A percentile compares a stretch with the other conserved stretches of the same genome.
phyloP scores from a whole-genome alignment of 345 rosid species.

The Eucalyptus microcorys region DNA sequence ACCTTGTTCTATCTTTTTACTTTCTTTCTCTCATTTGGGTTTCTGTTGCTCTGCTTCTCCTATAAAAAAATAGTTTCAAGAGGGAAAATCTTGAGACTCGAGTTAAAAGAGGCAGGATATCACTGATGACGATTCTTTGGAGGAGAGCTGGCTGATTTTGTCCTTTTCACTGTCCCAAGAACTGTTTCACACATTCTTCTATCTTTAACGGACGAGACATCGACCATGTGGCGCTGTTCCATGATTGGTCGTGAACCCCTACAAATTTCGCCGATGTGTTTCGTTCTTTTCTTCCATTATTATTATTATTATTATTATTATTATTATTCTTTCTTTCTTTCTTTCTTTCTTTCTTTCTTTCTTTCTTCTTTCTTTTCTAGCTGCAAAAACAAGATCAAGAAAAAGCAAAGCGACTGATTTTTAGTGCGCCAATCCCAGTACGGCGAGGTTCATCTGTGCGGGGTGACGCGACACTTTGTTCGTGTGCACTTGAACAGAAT shows the following conservation, averaged over 20 bases:
- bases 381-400: not conserved
- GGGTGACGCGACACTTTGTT: not conserved
- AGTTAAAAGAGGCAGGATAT: not conserved
- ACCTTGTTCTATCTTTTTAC: not conserved
- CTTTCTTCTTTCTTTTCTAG: not conserved
- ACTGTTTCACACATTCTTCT: not conserved
- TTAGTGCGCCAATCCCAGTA: not conserved
- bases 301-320: not conserved
- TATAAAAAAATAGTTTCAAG: not conserved
- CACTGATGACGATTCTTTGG: not conserved
- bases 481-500: not conserved
- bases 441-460: not conserved
- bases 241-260: not conserved
- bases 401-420: not conserved
- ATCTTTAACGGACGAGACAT: not conserved
- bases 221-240: not conserved
- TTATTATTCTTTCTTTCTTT: not conserved
- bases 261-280: not conserved
- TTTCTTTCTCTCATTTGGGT: not conserved
- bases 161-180: not conserved
- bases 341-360: not conserved
- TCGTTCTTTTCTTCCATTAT: not conserved
- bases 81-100: not conserved
- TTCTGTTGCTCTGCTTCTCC: not conserved
- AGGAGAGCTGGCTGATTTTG: not conserved